Evolutionary conservation across 306 rosid genomes (phyloP), one percentile per base, ranked within the genome.

Genomic region (Inga laurina): DNA sequence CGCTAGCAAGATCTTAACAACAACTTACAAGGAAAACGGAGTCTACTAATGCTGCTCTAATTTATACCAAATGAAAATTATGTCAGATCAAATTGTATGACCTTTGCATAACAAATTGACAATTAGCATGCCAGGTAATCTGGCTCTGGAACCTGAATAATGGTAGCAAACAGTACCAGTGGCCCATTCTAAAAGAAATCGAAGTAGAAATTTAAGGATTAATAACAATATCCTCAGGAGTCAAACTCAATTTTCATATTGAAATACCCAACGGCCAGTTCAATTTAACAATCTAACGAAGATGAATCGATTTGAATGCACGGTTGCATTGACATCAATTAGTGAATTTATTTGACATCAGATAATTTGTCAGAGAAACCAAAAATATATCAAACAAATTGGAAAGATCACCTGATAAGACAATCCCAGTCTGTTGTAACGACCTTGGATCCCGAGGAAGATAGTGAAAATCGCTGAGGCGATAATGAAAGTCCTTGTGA

Each of bases 381-480:
- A 12, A 10, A 79, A 79, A 78, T 11, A 41, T 13, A 82, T 79
- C 24, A 3, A 69, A 37, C 18, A 49, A 78, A 82, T 35, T 59
- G 22, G 67, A 71, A 41, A 34, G 66, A 56, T 64, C 56, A 96
- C 99, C 97, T 90, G 90, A 90, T 97, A 97, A 18, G 99, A 94
- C 81, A 97, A 86, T 8, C 95, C 99, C 43, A 94, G 94, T 83
- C 83, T 80, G 82, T 70, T 87, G 35, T 90, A 89, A 86, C 97
- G 98, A 54, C 98, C 97, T 75, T 85, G 93, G 94, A 97, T 92
- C 93, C 98, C 99, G 49, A 92, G 90, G 90, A 97, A 91, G 83
- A 91, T 57, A 81, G 99, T 88, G 88, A 91, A 97, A 76, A 97
- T 89, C 46, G 90, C 95, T 34, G 97, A 86, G 12, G 92, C 87